These are phyloP conservation scores for Escovopsis sp. DNA, from an alignment of 2,329 filamentous ascomycete genomes.

Conservation along the genomic window DNA sequence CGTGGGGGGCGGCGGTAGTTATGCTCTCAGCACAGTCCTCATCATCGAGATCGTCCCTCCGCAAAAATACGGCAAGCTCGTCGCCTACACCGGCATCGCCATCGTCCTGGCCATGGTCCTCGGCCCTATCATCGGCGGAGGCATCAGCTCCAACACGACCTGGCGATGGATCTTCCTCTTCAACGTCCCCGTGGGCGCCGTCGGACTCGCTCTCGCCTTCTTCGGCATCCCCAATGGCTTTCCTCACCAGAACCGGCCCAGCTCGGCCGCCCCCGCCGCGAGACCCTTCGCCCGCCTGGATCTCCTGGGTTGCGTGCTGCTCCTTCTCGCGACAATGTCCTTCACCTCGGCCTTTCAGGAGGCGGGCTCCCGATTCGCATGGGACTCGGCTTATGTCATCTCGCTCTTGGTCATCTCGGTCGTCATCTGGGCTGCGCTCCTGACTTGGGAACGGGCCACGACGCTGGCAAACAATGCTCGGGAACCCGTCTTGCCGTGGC, in stretches of 20 bases:
- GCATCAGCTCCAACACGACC: slow-evolving; percentile 24
- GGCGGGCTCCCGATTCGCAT: slow-evolving; percentile 25
- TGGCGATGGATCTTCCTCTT: slow-evolving; percentile 38
- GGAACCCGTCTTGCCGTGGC: neutral
- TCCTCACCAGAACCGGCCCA: neutral
- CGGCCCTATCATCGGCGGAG: slow-evolving; percentile 33
- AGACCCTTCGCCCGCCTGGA: slow-evolving; percentile 6
- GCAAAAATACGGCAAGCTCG: slow-evolving; percentile 16
- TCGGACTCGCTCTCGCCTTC: neutral
- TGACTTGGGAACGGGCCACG: neutral
- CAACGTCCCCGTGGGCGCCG: slow-evolving; percentile 14
- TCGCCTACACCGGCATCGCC: slow-evolving; percentile 19
- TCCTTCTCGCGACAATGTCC: slow-evolving; percentile 25
- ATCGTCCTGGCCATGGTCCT: slow-evolving; percentile 32
- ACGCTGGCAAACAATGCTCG: neutral
- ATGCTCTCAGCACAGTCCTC: slow-evolving; percentile 31
- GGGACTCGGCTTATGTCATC: slow-evolving; percentile 24
- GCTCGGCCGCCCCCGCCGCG: neutral
- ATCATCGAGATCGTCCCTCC: slow-evolving; percentile 30
- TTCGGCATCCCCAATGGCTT: neutral
- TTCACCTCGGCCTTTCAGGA: slow-evolving; percentile 31
- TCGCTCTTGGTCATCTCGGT: slow-evolving; percentile 6
- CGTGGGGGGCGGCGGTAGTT: slow-evolving; percentile 35
- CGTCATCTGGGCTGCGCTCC: neutral
- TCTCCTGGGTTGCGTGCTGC: slow-evolving; percentile 13